These are phyloP conservation scores for Ogataea naganishii DNA, from an alignment of 805 yeast genomes.

Conservation along the genomic window DNA sequence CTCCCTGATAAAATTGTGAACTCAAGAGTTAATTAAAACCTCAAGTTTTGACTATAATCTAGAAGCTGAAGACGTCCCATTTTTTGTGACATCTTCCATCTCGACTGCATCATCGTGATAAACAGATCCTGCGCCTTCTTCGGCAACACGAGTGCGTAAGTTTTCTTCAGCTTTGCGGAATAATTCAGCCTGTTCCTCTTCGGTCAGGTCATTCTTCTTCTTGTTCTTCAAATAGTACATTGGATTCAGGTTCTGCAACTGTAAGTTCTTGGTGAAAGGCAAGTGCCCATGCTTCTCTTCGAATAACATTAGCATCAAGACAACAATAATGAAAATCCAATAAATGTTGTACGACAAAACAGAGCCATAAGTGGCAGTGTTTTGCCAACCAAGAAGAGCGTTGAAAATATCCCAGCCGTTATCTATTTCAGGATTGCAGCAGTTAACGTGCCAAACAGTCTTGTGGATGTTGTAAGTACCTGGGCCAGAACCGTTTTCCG, in stretches of 20 bases:
- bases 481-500: conserved; percentile 89
- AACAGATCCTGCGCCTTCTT: no score
- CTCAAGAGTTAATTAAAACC: no score
- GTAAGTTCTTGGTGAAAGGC: conserved; percentile 50
- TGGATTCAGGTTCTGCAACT: conserved; percentile 54
- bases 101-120: no score
- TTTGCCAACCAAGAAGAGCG: conserved; percentile 94
- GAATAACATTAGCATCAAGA: conserved; percentile 54
- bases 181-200: conserved; percentile 43
- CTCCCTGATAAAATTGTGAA: no score
- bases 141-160: conserved; percentile 22
- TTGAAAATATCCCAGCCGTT: conserved; percentile 98
- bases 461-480: conserved; percentile 82
- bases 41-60: no score
- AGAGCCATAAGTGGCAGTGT: conserved; percentile 90
- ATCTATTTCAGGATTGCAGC: conserved; percentile 89
- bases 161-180: conserved; percentile 33
- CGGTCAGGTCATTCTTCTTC: conserved; percentile 49
- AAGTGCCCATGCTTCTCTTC: conserved; percentile 82
- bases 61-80: no score
- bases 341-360: conserved; percentile 81
- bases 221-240: conserved; percentile 62
- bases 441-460: conserved; percentile 93
- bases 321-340: conserved; percentile 64
- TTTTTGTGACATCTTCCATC: no score